Evolutionary conservation across 228 moss, liverwort and hornwort genomes (phyloP).

Genomic region (Sphagnum fallax): DNA sequence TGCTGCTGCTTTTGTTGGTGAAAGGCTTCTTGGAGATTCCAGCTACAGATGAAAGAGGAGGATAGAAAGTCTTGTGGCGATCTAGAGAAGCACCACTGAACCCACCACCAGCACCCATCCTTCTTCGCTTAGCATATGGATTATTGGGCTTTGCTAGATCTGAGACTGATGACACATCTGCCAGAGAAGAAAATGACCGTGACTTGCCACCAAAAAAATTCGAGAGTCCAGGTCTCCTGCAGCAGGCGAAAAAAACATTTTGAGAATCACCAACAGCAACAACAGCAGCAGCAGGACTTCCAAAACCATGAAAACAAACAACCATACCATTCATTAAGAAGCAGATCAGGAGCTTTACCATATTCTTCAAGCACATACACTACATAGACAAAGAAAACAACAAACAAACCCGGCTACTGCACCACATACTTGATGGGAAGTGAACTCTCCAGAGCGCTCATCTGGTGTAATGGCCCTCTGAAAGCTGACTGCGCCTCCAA

Average conservation of each 20-base stretch:
- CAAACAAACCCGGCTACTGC: too few relatives aligned
- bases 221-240: conserved; percentile 75
- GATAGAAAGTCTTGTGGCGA: conserved; percentile 52
- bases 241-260: neutral
- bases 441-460: conserved; percentile 58
- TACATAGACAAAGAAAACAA: too few relatives aligned
- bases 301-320: too few relatives aligned
- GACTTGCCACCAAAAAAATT: conserved; percentile 84
- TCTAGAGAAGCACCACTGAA: conserved; percentile 29
- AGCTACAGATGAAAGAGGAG: conserved; percentile 60
- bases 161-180: conserved; percentile 50
- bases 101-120: conserved; percentile 24
- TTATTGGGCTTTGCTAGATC: conserved; percentile 81
- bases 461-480: conserved; percentile 57
- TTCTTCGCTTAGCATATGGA: conserved; percentile 68
- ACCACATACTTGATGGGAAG: conserved; percentile 73
- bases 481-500: conserved; percentile 76
- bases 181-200: conserved; percentile 66
- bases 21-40: conserved; percentile 68
- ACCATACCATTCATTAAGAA: too few relatives aligned
- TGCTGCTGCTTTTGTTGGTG: conserved; percentile 26
- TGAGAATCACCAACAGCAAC: too few relatives aligned
- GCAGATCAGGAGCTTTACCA: too few relatives aligned
- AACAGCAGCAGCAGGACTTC: too few relatives aligned
- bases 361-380: too few relatives aligned